A percentile compares a stretch with the other conserved stretches of the same genome.
phyloP scores from a whole-genome alignment of 2,329 filamentous ascomycete genomes.

The Claviceps spartinae region DNA sequence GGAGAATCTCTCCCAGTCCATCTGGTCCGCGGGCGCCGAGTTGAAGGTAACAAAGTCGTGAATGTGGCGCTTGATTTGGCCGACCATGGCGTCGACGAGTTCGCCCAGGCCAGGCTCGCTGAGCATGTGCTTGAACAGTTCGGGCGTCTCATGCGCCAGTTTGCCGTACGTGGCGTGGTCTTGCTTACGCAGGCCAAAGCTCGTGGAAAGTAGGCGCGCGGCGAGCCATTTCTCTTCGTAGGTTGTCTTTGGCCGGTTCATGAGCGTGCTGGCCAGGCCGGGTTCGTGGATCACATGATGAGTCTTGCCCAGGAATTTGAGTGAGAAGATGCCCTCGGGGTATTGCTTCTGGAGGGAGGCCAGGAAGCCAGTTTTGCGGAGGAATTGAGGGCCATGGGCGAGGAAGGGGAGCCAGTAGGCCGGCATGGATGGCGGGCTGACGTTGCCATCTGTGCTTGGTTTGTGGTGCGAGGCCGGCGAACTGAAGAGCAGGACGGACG shows the following conservation, averaged over 20 bases:
- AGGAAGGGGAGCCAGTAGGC: slow-evolving; percentile 24
- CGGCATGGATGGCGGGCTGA: slow-evolving; percentile 12
- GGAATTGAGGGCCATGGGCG: slow-evolving; percentile 22
- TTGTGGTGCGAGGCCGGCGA: slow-evolving; percentile 24
- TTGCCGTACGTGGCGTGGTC: slow-evolving; percentile 19
- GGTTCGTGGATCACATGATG: slow-evolving; percentile 23
- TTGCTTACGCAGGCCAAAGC: slow-evolving; percentile 19
- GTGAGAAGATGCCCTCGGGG: slow-evolving; percentile 21
- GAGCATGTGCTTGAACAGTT: slow-evolving; percentile 14
- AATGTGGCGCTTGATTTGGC: slow-evolving; percentile 16
- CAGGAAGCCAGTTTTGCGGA: slow-evolving; percentile 16
- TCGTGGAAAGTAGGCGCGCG: slow-evolving; percentile 15
- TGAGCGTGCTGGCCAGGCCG: slow-evolving; percentile 14
- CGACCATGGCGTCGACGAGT: slow-evolving; percentile 8
- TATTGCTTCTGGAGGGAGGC: slow-evolving; percentile 18
- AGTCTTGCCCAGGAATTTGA: slow-evolving; percentile 18
- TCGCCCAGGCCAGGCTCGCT: slow-evolving; percentile 15
- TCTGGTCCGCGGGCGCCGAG: slow-evolving; percentile 22
- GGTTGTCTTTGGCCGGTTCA: slow-evolving; percentile 15
- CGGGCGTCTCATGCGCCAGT: slow-evolving; percentile 15
- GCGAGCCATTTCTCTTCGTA: slow-evolving; percentile 13
- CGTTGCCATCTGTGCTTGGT: slow-evolving; percentile 8
- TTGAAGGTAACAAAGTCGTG: slow-evolving; percentile 26
- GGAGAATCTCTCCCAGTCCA: slow-evolving; percentile 24
- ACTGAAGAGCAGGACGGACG: slow-evolving; percentile 6